Evolutionary conservation across 1,139 yeast genomes (phyloP).

Genomic region (Diutina neorugosa): DNA sequence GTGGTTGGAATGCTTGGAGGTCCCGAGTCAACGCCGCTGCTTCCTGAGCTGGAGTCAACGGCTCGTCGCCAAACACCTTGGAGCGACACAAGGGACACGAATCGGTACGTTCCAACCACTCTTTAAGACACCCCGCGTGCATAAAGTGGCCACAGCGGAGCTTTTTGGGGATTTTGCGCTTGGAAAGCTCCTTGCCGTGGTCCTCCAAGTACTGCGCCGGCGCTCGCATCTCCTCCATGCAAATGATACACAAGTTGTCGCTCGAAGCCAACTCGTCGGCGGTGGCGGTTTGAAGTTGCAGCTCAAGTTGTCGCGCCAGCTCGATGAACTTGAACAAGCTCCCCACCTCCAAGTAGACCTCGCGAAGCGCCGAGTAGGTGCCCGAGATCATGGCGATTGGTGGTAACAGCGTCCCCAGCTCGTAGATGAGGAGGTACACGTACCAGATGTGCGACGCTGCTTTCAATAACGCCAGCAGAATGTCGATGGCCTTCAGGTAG

Average conservation of each 20-base stretch:
- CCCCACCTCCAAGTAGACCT: conserved; percentile 35
- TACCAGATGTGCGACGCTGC: conserved; percentile 21
- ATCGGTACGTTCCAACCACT: conserved; percentile 89
- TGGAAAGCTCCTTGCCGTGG: conserved; percentile 15
- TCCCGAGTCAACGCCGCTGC: neutral
- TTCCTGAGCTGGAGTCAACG: conserved; percentile 1
- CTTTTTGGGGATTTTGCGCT: conserved; percentile 57
- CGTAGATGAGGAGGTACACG: conserved; percentile 28
- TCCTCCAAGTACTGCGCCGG: conserved; percentile 18
- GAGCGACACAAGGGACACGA: conserved; percentile 86
- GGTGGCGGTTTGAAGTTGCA: conserved; percentile 48
- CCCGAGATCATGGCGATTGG: conserved; percentile 65
- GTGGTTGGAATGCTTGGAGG: neutral
- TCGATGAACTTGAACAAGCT: conserved; percentile 45
- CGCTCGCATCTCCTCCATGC: conserved; percentile 69
- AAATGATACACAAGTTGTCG: conserved; percentile 63
- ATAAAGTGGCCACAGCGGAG: conserved; percentile 78
- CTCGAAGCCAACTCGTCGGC: conserved; percentile 47
- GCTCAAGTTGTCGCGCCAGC: conserved; percentile 56
- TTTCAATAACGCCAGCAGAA: conserved; percentile 33
- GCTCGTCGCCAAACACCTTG: conserved; percentile 34
- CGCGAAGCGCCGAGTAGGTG: conserved; percentile 40
- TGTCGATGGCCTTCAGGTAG: conserved; percentile 46
- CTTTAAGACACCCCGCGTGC: conserved; percentile 82
- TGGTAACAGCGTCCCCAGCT: conserved; percentile 38